Evolutionary conservation across 345 rosid genomes (phyloP).

Genomic region (Orychophragmus violaceus): DNA sequence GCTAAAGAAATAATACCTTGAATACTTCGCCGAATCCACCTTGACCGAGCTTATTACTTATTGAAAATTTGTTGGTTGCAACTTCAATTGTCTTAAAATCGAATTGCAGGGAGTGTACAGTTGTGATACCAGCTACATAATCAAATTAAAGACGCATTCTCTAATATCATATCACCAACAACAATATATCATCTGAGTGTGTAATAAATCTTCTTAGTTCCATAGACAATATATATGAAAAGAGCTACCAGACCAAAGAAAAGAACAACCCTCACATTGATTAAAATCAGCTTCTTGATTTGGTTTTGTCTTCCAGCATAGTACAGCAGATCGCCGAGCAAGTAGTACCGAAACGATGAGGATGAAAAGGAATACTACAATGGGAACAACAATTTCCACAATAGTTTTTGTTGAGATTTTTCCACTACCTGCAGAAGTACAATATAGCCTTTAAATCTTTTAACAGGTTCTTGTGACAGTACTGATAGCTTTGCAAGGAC

Average conservation of each 20-base stretch:
- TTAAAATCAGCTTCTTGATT: background rate
- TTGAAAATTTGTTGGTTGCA: slow-evolving; percentile 43
- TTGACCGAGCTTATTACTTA: slow-evolving; percentile 43
- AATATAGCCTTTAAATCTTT: background rate
- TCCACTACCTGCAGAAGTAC: background rate
- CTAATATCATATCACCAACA: too few species aligned
- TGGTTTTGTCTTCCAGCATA: background rate
- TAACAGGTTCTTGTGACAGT: background rate
- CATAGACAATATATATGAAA: background rate
- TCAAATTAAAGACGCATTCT: background rate
- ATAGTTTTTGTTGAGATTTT: background rate
- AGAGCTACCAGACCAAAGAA: too few species aligned
- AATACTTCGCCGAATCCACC: slow-evolving; percentile 64
- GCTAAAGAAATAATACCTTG: slow-evolving; percentile 27
- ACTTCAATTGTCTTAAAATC: slow-evolving; percentile 31
- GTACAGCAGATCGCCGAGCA: background rate
- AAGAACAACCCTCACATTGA: background rate
- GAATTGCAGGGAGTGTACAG: slow-evolving; percentile 32
- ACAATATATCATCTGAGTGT: background rate
- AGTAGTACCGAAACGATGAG: background rate
- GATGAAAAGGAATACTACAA: background rate
- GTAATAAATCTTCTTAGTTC: too few species aligned
- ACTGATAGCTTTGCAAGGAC: background rate
- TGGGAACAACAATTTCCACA: background rate
- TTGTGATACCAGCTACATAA: slow-evolving; percentile 20